Base-by-base conservation (phyloP, 257 asterid species). In the Cordia subcordata region DNA sequence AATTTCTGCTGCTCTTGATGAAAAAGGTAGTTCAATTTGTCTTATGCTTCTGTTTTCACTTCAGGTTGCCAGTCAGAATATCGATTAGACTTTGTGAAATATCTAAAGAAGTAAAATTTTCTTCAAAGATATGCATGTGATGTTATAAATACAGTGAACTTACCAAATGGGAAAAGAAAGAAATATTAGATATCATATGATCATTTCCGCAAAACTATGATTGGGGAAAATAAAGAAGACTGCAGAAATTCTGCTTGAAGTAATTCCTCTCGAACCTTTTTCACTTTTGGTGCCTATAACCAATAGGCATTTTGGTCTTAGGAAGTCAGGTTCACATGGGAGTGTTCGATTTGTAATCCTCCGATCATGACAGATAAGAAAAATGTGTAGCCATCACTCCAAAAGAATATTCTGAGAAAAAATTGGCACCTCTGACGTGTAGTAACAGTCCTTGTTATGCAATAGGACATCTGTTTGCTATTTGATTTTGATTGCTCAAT, bases 1-100 rank as follows among this genome's bases (percentile, higher is more conserved):
- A 69, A 62, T 68, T 63, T 68, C 87, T 55, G 38, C 82, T 70
- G 76, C 76, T 67, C 79, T 53, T 63, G 76, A 72, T 62, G 74
- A 64, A 68, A 64, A 75, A 82, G 91, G 88, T 85, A 65, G 61
- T 71, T 61, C 37, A 45, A 59, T 61, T 57, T 69, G 37, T 64
- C 65, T 27, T 57, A 12, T 59, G 33, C 21, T 49, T 23, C 44
- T 51, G 22, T 35, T n/a, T 35, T 18, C 22, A 38, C 16, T 9
- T 17, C 45, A n/a, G 32, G 12, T 10, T 54, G 49, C 16, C 42
- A 11, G 10, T 33, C 40, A 44, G 46, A 11, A 8, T 33, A 21
- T 11, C 1, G 11, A n/a, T 13, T n/a, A n/a, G 27, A n/a, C 0
- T 49, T 8, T 49, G 27, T 49, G 11, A n/a, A 49, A 21, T 49